Evolutionary conservation across 2,329 filamentous ascomycete species (phyloP).

Genomic region (Colletotrichum scovillei): DNA sequence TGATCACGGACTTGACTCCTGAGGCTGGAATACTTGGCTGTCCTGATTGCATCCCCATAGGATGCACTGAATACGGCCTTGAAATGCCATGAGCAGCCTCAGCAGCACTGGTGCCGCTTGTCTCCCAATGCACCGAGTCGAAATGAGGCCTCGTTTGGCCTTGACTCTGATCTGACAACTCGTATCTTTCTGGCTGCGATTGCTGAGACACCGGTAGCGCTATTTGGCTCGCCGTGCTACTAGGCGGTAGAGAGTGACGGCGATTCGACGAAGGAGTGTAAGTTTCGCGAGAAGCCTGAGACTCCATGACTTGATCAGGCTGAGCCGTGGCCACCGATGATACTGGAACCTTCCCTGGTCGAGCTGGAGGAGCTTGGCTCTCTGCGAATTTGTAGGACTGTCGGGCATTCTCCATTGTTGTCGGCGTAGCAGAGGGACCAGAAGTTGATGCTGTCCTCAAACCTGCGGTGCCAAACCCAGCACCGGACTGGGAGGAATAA

Average conservation of each 20-base stretch:
- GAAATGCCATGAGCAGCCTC: background rate
- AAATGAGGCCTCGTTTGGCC: background rate
- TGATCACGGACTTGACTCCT: background rate
- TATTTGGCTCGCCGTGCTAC: background rate
- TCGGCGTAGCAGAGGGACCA: background rate
- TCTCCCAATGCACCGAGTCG: background rate
- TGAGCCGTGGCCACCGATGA: background rate
- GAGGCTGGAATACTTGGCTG: background rate
- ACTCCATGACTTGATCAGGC: background rate
- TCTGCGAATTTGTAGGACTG: background rate
- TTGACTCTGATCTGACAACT: background rate
- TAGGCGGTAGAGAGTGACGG: slow-evolving; percentile 18
- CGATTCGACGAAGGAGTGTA: slow-evolving; percentile 5
- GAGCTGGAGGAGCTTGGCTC: slow-evolving; percentile 21
- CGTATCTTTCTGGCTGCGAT: background rate
- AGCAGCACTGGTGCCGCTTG: background rate
- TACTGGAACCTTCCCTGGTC: background rate
- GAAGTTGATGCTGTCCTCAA: slow-evolving; percentile 23
- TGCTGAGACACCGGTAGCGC: background rate
- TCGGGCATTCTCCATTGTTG: background rate
- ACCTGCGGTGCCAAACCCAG: background rate
- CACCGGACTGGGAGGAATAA: background rate
- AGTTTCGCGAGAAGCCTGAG: background rate
- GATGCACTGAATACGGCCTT: slow-evolving; percentile 6
- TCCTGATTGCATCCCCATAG: background rate